Evolutionary conservation across 331 rosid species (phyloP), one percentile per base, ranked within the genome.

Genomic region (Arachis monticola): DNA sequence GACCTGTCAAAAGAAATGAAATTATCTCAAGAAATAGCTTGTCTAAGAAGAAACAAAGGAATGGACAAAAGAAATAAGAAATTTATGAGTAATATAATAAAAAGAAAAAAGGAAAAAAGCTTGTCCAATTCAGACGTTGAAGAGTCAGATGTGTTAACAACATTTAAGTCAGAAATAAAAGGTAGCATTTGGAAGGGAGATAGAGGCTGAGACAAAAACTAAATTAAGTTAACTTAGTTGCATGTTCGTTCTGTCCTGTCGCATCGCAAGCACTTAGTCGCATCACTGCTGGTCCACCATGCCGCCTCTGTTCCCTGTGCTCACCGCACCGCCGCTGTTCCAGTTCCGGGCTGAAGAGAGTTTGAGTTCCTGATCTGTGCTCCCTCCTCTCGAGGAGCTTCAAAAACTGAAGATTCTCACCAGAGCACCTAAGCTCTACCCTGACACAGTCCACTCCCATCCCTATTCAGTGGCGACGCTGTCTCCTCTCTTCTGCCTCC

Each of bases 1-100:
- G 84, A 92, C 98, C 98, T 95, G 88, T 82, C 70, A 86, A 69
- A 22, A 60, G 77, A 67, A 79, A 56, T 42, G 56, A 13, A 32
- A 58, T 32, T 10, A 22, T 22, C 58, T 72, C 53, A 77, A 68
- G 75, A 46, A 51, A 55, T 73, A 48, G 31, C 40, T 27, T 14
- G 56, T 67, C 38, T 10, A 22, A 30, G 51, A 47, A n/a, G 78
- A 45, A 74, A 81, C 32, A 47, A 59, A 22, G 73, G 38, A 64
- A 47, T 52, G 87, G 86, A 68, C 67, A 67, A 35, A 48, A 76
- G 44, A 72, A 1, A 12, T 32, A 57, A 51, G 72, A 35, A 79
- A 70, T 81, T 10, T 35, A 64, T 75, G 66, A 50, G 56, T 47
- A 61, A 44, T 48, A 64, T 9, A 6, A 72, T 45, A 66, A 76